Base-by-base conservation (phyloP, 1,284 basidiomycete species). In the Spongispora temasekensis region DNA sequence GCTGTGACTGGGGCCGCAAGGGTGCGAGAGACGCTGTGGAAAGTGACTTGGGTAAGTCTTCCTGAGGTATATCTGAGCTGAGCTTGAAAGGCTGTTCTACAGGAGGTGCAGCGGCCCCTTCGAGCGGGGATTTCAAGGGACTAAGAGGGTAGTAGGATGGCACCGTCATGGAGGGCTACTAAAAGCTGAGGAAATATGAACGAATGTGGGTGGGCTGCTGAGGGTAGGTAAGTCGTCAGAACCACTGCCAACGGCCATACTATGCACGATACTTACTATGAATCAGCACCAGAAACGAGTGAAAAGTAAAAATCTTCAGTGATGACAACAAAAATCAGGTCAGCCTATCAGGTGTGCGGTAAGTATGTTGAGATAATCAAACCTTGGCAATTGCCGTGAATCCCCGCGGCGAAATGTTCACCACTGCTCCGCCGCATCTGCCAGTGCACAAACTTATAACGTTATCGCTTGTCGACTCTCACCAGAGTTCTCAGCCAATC, bases 121-220 rank as follows among this genome's bases (percentile, higher is more conserved):
- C 53, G 21, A 27, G 42, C 48, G 55, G 42, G 4, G 56, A 31
- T 56, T 62, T 58, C 15, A 69, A 5, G 19, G 50, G 59, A 35
- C 44, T 42, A 23, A 68, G 67, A 27, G 67, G 61, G 21, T 61
- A 61, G 44, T 68, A 68, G 13, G 69, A 68, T 5, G 65, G 53
- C n/a, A 56, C 46, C 34, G 58, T 28, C 67, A 71, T 68, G 57
- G 46, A 27, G 6, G 10, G 5, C 8, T 19, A n/a, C n/a, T n/a
- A n/a, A 53, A 58, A 53, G 17, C 21, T 31, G 48, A 30, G n/a
- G 27, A 30, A 13, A 50, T 50, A 50, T 52, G 30, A 51, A 51
- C 27, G 30, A 32, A 21, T 32, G 50, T 52, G 28, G 50, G 50
- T 32, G n/a, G 50, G 21, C 27, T 30, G 21, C 12, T 10, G 23